Conservation (phyloP, 495 filamentous ascomycete genomes). For the Geopyxis carbonaria region DNA sequence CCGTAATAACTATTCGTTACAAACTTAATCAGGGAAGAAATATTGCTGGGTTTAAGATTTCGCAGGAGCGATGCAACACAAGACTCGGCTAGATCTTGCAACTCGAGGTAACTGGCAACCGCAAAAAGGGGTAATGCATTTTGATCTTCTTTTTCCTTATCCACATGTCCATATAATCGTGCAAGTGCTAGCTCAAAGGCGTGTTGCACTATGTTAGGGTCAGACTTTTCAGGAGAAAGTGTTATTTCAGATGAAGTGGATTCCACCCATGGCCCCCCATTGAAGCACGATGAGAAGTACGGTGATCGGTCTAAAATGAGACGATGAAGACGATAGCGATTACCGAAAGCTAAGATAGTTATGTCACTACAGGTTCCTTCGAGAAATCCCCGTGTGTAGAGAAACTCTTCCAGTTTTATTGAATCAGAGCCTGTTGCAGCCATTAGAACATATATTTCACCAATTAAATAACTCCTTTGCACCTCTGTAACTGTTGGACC, state of each 20-base stretch:
- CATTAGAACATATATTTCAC: background rate
- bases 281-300: conserved; percentile 38
- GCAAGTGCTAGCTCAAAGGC: conserved; percentile 43
- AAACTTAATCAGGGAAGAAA: conserved; percentile 34
- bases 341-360: conserved; percentile 36
- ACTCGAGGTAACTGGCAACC: conserved; percentile 42
- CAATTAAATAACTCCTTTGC: background rate
- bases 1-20: conserved; percentile 45
- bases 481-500: conserved; percentile 26
- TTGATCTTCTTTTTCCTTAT: conserved; percentile 33
- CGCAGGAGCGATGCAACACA: conserved; percentile 37
- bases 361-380: conserved; percentile 42
- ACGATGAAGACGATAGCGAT: conserved; percentile 37
- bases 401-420: conserved; percentile 36
- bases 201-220: conserved; percentile 37
- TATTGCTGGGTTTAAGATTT: conserved; percentile 34
- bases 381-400: conserved; percentile 40
- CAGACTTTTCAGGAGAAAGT: conserved; percentile 40
- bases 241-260: conserved; percentile 36
- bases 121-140: conserved; percentile 43
- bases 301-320: conserved; percentile 42
- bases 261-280: conserved; percentile 42
- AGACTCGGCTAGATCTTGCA: conserved; percentile 40
- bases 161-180: conserved; percentile 37
- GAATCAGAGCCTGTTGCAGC: conserved; percentile 24